Base-by-base conservation (phyloP, 1,284 basidiomycete genomes). In the Ceratobasidium papillatum region DNA sequence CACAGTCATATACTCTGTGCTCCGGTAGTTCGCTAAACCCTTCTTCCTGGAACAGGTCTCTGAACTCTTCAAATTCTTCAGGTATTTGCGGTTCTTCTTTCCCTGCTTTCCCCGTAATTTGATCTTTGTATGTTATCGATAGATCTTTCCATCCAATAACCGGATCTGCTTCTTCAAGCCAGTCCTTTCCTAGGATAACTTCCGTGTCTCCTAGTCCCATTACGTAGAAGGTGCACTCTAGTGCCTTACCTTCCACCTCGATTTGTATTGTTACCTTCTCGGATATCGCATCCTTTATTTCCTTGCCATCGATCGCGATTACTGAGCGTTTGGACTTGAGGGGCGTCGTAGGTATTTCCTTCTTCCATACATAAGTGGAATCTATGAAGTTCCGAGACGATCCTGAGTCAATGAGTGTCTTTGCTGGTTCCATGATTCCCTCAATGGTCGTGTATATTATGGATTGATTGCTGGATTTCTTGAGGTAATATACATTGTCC, bases 381-480 rank as follows among this genome's bases (percentile, higher is more conserved):
- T 34, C 27, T 17, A 41, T 36, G 58, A 61, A 61, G 58, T 61
- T 61, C 2, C n/a, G 1, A 8, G 59, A n/a, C 1, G 59, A 36
- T 1, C 59, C 59, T 22, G 59, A 41, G 38, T 62, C 59, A 1
- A 62, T 62, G 0, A 62, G 59, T 22, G 59, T 41, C n/a, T 62
- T 41, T 32, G 41, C 8, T 14, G 36, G 56, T 1, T 52, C 49
- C 49, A 52, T 52, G 49, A 52, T 52, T 52, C 49, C 5, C 49
- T 52, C 17, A 0, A 52, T 11, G 11, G 25, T 52, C 2, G 49
- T 52, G 49, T 52, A 52, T 52, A 47, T 8, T 3, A 47, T 3
- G 0, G 45, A 8, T 14, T 47, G 2, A 3, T 47, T 47, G 4
- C 45, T 52, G 19, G 49, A n/a, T 51, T 51, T 51, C 47, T 7